Conservation (phyloP, 2,329 filamentous ascomycete species). For the Sporothrix phasma region DNA sequence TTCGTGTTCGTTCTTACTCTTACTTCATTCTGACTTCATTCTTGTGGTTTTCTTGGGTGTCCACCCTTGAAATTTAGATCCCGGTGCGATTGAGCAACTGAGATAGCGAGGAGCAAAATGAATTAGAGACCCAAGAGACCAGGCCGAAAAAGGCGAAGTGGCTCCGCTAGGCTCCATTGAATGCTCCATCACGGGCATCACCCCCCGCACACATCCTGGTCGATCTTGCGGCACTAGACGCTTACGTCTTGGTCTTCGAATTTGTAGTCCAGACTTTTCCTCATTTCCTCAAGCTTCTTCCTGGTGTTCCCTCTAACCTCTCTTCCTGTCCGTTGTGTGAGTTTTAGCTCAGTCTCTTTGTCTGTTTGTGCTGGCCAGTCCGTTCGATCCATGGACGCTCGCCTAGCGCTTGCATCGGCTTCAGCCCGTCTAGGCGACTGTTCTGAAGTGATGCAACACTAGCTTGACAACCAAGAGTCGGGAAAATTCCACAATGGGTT, state of each 20-base stretch:
- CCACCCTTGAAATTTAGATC: too few species aligned
- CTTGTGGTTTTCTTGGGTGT: too few species aligned
- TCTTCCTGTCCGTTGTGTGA: not conserved
- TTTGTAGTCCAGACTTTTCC: too few species aligned
- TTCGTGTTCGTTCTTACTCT: not conserved
- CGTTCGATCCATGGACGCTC: not conserved
- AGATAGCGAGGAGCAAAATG: not conserved
- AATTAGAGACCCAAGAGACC: too few species aligned
- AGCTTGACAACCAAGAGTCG: not conserved
- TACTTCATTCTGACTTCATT: too few species aligned
- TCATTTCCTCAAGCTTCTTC: not conserved
- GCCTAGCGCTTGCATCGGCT: not conserved
- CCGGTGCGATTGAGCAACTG: not conserved
- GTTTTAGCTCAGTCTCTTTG: not conserved
- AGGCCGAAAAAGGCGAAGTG: not conserved
- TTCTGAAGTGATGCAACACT: not conserved
- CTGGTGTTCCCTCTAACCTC: not conserved
- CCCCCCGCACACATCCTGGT: conserved; percentile 6
- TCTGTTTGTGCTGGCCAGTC: not conserved
- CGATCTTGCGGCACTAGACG: conserved; percentile 3
- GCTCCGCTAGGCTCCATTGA: not conserved
- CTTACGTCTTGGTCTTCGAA: too few species aligned
- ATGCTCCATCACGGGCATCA: not conserved
- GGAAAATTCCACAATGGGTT: too few species aligned
- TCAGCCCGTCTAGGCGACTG: not conserved